Percentiles rank a stretch among this genome's conserved stretches.
Evolutionary conservation across 2,329 filamentous ascomycete species (phyloP).

Genomic region (Fusarium kyushuense): DNA sequence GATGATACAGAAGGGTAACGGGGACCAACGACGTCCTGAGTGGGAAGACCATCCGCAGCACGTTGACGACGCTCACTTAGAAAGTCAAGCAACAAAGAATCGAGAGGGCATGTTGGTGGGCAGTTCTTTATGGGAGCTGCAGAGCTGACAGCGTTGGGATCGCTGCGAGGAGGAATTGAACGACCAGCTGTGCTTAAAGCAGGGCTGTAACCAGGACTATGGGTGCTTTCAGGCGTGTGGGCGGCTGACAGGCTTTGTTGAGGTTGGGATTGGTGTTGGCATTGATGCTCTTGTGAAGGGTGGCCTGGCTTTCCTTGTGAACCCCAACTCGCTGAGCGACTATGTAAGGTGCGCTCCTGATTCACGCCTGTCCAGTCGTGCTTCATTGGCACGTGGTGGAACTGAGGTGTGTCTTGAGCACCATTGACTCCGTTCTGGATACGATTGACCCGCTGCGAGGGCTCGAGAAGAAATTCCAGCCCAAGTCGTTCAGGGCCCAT

Average conservation of each 20-base stretch:
- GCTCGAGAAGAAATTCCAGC: slow-evolving; percentile 78
- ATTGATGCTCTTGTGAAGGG: slow-evolving; percentile 33
- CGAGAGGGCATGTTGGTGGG: slow-evolving; percentile 79
- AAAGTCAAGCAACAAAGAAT: slow-evolving; percentile 84
- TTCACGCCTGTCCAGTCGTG: slow-evolving; percentile 59
- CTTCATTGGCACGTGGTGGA: slow-evolving; percentile 63
- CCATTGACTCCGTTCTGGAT: slow-evolving; percentile 64
- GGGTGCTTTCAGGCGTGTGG: slow-evolving; percentile 41
- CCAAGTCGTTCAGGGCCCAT: slow-evolving; percentile 75
- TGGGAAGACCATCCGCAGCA: slow-evolving; percentile 72
- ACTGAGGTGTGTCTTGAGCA: slow-evolving; percentile 59
- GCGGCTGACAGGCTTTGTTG: slow-evolving; percentile 34
- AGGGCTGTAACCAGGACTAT: slow-evolving; percentile 42
- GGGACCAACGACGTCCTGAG: slow-evolving; percentile 77
- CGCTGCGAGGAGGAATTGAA: slow-evolving; percentile 34
- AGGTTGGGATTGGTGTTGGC: slow-evolving; percentile 20
- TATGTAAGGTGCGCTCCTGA: slow-evolving; percentile 45
- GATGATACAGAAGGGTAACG: slow-evolving; percentile 84
- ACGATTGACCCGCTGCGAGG: slow-evolving; percentile 65
- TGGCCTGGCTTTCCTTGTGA: slow-evolving; percentile 39
- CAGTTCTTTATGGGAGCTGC: slow-evolving; percentile 67
- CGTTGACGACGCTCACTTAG: slow-evolving; percentile 75
- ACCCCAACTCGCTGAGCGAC: slow-evolving; percentile 42
- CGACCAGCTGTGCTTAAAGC: slow-evolving; percentile 33
- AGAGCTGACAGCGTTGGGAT: slow-evolving; percentile 39